Evolutionary conservation across 2,329 filamentous ascomycete species (phyloP).

Genomic region (Camptophora hylomeconis): DNA sequence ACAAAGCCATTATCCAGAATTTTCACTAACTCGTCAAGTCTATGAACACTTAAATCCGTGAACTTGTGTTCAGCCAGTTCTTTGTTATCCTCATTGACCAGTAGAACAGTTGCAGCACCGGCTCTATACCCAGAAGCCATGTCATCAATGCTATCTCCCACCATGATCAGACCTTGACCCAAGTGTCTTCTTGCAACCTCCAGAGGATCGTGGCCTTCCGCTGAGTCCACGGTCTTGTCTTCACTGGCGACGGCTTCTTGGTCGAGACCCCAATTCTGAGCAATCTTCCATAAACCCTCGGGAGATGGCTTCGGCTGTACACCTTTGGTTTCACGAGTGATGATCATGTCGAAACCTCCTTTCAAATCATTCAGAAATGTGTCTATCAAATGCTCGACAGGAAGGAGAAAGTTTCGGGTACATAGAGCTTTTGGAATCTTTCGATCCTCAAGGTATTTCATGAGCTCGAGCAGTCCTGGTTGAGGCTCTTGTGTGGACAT

Average conservation of each 20-base stretch:
- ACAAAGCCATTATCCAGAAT: constrained; percentile 65
- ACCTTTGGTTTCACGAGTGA: constrained; percentile 16
- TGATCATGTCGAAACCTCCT: constrained; percentile 11
- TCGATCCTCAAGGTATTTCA: constrained; percentile 60
- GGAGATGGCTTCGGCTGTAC: constrained; percentile 15
- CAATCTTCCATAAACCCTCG: constrained; percentile 16
- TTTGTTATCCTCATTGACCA: constrained; percentile 70
- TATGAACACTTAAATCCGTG: constrained; percentile 60
- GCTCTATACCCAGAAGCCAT: constrained; percentile 76
- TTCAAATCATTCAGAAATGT: constrained; percentile 10
- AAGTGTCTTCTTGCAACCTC: constrained; percentile 36
- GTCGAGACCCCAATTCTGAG: constrained; percentile 13
- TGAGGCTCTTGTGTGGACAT: constrained; percentile 74
- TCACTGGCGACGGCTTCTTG: constrained; percentile 2
- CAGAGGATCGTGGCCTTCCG: constrained; percentile 5
- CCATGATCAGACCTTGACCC: constrained; percentile 19
- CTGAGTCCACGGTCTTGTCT: background rate
- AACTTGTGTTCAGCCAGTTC: constrained; percentile 57
- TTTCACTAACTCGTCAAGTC: constrained; percentile 62
- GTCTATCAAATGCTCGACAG: constrained; percentile 27
- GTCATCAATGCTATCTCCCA: constrained; percentile 76
- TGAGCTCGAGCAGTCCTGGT: constrained; percentile 62
- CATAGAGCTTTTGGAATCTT: constrained; percentile 68
- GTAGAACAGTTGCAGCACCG: constrained; percentile 78
- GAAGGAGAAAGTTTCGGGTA: constrained; percentile 77